Conservation (phyloP, 2,329 filamentous ascomycete species). For the Metarhizium robertsii region DNA sequence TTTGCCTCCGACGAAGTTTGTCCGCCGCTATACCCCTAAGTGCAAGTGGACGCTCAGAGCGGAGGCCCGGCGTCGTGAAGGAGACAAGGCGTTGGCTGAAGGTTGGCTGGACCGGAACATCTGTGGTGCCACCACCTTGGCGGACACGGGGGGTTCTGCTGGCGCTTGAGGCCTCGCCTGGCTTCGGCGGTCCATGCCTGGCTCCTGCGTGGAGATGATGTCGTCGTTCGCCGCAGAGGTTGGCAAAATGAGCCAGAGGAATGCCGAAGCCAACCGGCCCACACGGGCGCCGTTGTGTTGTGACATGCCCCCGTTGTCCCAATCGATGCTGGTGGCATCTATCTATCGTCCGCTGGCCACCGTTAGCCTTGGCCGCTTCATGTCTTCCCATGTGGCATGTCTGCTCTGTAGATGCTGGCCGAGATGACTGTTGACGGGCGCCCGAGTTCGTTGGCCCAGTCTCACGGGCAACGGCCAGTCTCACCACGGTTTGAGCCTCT, state of each 20-base stretch:
- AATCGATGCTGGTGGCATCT: background rate
- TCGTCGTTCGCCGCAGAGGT: background rate
- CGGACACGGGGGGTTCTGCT: background rate
- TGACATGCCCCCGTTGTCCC: background rate
- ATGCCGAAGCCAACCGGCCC: slow-evolving; percentile 8
- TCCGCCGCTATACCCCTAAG: slow-evolving; percentile 44
- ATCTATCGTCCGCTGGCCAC: background rate
- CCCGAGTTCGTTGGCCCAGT: no score
- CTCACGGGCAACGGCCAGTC: no score
- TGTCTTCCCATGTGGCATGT: no score
- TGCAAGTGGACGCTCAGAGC: slow-evolving; percentile 39
- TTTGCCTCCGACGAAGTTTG: slow-evolving; percentile 6
- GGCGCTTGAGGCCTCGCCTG: background rate
- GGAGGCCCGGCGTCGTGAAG: slow-evolving; percentile 8
- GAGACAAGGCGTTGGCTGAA: slow-evolving; percentile 6
- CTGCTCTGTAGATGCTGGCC: no score
- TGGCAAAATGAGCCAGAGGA: background rate
- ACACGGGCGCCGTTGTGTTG: background rate
- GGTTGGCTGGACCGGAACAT: slow-evolving; percentile 7
- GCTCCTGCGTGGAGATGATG: background rate
- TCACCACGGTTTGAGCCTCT: no score
- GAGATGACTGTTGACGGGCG: no score
- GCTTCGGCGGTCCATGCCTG: slow-evolving; percentile 1
- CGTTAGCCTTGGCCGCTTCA: no score
- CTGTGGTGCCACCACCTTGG: slow-evolving; percentile 9